phyloP scores from a whole-genome alignment of 2,329 filamentous ascomycete species.

The Apiospora saccharicola region DNA sequence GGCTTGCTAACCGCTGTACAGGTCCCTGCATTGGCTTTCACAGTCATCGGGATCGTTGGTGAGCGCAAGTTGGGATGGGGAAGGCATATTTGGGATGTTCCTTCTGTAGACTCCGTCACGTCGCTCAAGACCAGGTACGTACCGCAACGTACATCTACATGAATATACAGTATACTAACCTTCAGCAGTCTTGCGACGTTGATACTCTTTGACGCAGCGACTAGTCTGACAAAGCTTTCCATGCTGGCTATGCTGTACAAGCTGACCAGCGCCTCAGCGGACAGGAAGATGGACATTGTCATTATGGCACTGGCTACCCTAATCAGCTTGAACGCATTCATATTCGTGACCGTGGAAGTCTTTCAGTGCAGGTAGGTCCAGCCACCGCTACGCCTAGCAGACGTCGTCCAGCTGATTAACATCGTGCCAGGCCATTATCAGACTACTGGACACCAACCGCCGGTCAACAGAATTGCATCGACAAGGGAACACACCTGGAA shows the following conservation, averaged over 20 bases:
- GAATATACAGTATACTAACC: background rate
- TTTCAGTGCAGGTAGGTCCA: slow-evolving; percentile 49
- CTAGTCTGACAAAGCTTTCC: slow-evolving; percentile 50
- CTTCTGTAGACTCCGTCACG: slow-evolving; percentile 31
- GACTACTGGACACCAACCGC: slow-evolving; percentile 44
- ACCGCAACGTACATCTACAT: no score
- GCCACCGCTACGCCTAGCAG: background rate
- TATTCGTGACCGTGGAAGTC: slow-evolving; percentile 46
- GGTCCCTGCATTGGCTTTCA: slow-evolving; percentile 43
- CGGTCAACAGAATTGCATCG: slow-evolving; percentile 48
- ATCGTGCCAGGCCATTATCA: slow-evolving; percentile 44
- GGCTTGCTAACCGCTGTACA: slow-evolving; percentile 16
- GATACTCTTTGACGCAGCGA: slow-evolving; percentile 48
- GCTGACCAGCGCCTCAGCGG: slow-evolving; percentile 42
- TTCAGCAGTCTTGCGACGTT: slow-evolving; percentile 40
- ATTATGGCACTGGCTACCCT: slow-evolving; percentile 41
- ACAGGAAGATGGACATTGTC: slow-evolving; percentile 40
- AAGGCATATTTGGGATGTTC: slow-evolving; percentile 46
- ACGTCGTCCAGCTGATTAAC: slow-evolving; percentile 39
- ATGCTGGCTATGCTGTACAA: slow-evolving; percentile 49
- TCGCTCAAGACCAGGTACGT: slow-evolving; percentile 41
- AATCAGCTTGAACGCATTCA: slow-evolving; percentile 41
- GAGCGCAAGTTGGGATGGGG: slow-evolving; percentile 41
- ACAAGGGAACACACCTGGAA: slow-evolving; percentile 59
- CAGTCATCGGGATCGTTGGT: slow-evolving; percentile 40